These are phyloP conservation scores for Aquilaria sinensis DNA, from an alignment of 345 rosid genomes.

Conservation along the genomic window DNA sequence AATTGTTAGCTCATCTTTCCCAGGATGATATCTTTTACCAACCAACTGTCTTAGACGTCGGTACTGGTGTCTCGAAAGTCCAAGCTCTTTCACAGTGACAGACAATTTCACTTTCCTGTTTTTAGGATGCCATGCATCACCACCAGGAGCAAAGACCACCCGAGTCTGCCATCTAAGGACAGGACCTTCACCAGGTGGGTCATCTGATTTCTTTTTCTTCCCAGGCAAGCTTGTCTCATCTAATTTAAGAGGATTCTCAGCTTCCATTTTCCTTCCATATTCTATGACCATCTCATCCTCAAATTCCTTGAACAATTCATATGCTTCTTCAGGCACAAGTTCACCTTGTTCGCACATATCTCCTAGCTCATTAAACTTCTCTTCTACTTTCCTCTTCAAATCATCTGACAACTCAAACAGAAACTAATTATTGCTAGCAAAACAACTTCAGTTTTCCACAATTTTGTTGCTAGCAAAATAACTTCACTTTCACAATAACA, in stretches of 20 bases:
- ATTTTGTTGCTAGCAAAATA: no score
- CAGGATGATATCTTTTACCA: conserved; percentile 89
- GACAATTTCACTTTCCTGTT: conserved; percentile 88
- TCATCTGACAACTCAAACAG: conserved; percentile 44
- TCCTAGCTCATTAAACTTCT: conserved; percentile 72
- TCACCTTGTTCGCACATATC: conserved; percentile 84
- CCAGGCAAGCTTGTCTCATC: conserved; percentile 48
- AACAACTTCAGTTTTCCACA: no score
- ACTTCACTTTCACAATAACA: no score
- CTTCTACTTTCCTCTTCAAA: conserved; percentile 74
- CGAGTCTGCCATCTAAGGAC: conserved; percentile 89
- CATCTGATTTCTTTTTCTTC: conserved; percentile 48
- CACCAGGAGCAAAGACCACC: conserved; percentile 84
- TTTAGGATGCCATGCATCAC: conserved; percentile 99
- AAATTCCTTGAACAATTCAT: conserved; percentile 67
- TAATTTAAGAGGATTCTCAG: conserved; percentile 49
- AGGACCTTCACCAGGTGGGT: conserved; percentile 91
- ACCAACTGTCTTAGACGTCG: conserved; percentile 69
- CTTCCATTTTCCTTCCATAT: conserved; percentile 58
- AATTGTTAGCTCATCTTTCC: conserved; percentile 91
- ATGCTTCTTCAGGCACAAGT: conserved; percentile 75
- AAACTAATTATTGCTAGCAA: conserved; percentile 1
- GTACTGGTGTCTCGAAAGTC: conserved; percentile 80
- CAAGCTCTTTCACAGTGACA: conserved; percentile 91
- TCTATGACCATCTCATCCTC: conserved; percentile 85